Conservation (phyloP, 495 filamentous ascomycete species). For the Bacidia rubella region DNA sequence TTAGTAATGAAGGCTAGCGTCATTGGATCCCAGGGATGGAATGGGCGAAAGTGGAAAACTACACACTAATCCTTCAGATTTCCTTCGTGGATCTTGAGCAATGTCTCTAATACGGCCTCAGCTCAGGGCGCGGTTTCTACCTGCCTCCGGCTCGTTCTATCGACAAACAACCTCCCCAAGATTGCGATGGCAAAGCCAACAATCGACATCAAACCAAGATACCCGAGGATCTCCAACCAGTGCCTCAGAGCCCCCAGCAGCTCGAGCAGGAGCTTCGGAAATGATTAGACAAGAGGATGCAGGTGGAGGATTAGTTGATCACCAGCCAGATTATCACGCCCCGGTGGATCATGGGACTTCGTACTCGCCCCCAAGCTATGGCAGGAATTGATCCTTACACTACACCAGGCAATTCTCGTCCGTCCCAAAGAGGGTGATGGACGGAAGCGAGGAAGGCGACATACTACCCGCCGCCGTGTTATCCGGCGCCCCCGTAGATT, state of each 20-base stretch:
- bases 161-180: constrained; percentile 25
- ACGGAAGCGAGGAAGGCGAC: constrained; percentile 72
- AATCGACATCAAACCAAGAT: constrained; percentile 8
- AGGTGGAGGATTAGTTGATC: constrained; percentile 38
- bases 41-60: neutral
- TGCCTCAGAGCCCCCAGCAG: constrained; percentile 19
- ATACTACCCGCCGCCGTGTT: constrained; percentile 68
- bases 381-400: constrained; percentile 16
- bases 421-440: constrained; percentile 73
- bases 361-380: constrained; percentile 33
- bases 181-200: constrained; percentile 30
- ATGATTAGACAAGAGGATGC: constrained; percentile 42
- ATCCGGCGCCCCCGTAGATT: constrained; percentile 83
- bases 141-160: constrained; percentile 22
- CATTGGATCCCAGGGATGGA: neutral
- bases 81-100: neutral
- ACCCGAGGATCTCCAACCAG: constrained; percentile 14
- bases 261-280: constrained; percentile 17
- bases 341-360: constrained; percentile 69
- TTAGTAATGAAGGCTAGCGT: neutral
- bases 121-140: constrained; percentile 26
- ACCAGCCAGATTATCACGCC: constrained; percentile 68
- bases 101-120: constrained; percentile 29
- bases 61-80: neutral
- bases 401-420: constrained; percentile 65